Evolutionary conservation across 2,329 filamentous ascomycete species (phyloP), one percentile per base, ranked within the genome.

Genomic region (Teratosphaeria gauchensis): DNA sequence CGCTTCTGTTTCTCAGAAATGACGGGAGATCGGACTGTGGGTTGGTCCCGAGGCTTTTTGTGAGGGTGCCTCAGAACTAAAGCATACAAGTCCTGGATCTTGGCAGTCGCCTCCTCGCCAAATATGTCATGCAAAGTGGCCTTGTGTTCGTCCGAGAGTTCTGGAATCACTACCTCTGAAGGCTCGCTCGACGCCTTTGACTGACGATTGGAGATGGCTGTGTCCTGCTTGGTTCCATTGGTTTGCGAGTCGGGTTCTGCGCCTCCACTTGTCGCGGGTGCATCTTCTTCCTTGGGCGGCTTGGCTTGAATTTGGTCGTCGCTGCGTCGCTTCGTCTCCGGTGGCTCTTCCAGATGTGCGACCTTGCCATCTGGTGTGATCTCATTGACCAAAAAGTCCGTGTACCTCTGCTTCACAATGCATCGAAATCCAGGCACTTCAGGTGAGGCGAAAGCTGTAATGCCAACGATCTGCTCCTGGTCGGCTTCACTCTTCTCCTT

Each of bases 311-410:
- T 42, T 42, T 61, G 35, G 33, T 24, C 21, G 1, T 32, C 48
- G 35, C 32, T 32, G 33, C 55, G 24, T 66, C 63, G 48, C 54
- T 51, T 12, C 56, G 53, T 14, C 12, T 35, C 42, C 58, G 32
- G 58, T 55, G 52, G 63, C 31, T 78, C 81, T 59, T 74, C 78
- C 54, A 96, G 77, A 72, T 92, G 90, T 56, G 94, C 73, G 14
- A 95, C 89, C 57, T 84, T 75, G 16, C 91, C 91, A 68, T 87
- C 83, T 32, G 86, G 84, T 21, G 82, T 77, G 62, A 96, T 92
- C 73, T 96, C 92, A 69, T 95, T 92, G 66, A 96, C 92, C 65
- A 94, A 79, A 68, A 96, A 96, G 72, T 96, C 92, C 3, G 91
- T 92, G 73, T 92, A 96, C 64, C 90, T 80, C 69, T 87, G 84